phyloP scores from a whole-genome alignment of 352 stramenopile genomes.

The Phytophthora crassamura region DNA sequence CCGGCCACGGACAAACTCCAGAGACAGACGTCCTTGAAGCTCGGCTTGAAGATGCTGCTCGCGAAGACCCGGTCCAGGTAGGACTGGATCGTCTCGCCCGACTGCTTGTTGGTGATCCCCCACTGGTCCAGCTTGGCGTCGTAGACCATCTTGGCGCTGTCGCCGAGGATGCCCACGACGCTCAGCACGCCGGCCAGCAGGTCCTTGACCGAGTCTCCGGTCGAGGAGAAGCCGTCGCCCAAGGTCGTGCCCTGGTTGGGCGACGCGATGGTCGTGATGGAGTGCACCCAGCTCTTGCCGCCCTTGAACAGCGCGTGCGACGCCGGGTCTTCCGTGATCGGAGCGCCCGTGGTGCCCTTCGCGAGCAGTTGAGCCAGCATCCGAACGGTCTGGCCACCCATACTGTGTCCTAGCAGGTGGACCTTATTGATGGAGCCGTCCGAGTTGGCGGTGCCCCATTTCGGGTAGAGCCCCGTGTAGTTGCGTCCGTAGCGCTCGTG shows the following conservation, averaged over 20 bases:
- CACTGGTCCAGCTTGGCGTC: constrained; percentile 64
- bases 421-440: constrained; percentile 70
- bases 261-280: constrained; percentile 67
- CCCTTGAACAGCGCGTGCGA: constrained; percentile 58
- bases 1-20: constrained; percentile 56
- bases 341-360: constrained; percentile 53
- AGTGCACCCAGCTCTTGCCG: constrained; percentile 72
- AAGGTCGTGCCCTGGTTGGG: constrained; percentile 71
- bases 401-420: constrained; percentile 79
- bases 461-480: constrained; percentile 59
- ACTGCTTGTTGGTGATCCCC: constrained; percentile 39
- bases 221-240: constrained; percentile 48
- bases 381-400: constrained; percentile 80
- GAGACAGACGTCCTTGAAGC: constrained; percentile 52
- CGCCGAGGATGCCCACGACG: constrained; percentile 36
- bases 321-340: constrained; percentile 31
- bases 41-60: constrained; percentile 42
- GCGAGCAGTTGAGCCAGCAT: constrained; percentile 72
- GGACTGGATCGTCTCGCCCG: constrained; percentile 31
- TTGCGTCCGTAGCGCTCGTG: constrained; percentile 51
- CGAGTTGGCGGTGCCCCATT: constrained; percentile 55
- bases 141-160: constrained; percentile 41
- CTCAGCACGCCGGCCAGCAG: constrained; percentile 36
- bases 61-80: constrained; percentile 56
- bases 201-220: constrained; percentile 46